A percentile compares a stretch with the other conserved stretches of the same genome.
phyloP scores from a whole-genome alignment of 73 alveolate species.

The Uronychia setigera region DNA sequence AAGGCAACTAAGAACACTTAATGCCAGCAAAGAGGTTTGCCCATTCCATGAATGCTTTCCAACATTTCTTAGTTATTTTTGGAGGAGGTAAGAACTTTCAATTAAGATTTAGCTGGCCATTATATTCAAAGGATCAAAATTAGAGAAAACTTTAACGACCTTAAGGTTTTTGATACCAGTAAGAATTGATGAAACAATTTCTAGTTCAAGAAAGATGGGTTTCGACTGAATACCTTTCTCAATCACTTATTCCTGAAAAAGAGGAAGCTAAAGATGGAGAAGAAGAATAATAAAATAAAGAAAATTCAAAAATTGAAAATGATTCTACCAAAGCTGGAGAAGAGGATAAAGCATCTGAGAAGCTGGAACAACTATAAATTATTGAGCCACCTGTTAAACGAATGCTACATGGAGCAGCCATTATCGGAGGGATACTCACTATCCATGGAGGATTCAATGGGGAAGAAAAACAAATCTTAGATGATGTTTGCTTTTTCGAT shows the following conservation, averaged over 20 bases:
- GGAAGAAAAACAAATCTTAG: constrained; percentile 5
- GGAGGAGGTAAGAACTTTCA: constrained; percentile 13
- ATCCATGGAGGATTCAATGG: background rate
- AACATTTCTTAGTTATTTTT: constrained; percentile 1
- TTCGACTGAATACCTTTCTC: background rate
- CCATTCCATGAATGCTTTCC: constrained; percentile 12
- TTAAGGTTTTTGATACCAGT: constrained; percentile 3
- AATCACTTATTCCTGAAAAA: constrained; percentile 3
- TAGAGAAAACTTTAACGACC: constrained; percentile 15
- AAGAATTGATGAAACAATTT: too few relatives aligned
- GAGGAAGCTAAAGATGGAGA: constrained; percentile 12
- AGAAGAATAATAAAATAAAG: background rate
- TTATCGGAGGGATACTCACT: background rate
- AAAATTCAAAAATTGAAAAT: background rate
- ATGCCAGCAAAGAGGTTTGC: constrained; percentile 15
- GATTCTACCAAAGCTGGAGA: too few relatives aligned
- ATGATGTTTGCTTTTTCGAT: background rate
- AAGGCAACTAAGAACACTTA: background rate
- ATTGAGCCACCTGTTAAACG: background rate
- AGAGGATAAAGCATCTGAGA: too few relatives aligned
- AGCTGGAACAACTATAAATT: background rate
- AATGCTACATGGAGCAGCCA: background rate
- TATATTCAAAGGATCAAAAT: constrained; percentile 5
- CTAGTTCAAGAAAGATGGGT: constrained; percentile 5
- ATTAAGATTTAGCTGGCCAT: background rate